Evolutionary conservation across 164 flowering plant species (phyloP), one percentile per base, ranked within the genome.

Genomic region (Umbilicus rupestris): DNA sequence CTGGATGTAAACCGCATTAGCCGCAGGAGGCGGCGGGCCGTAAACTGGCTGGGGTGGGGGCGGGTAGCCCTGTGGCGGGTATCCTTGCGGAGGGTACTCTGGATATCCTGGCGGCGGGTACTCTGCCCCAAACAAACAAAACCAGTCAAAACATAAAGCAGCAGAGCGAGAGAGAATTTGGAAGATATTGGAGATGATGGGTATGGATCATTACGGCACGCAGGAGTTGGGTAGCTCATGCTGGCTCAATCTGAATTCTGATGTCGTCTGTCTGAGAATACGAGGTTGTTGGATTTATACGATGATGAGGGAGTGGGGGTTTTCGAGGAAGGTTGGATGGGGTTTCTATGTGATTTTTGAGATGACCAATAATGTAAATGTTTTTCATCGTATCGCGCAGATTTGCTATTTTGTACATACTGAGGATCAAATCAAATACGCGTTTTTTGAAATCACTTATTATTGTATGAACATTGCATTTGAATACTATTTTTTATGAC

Each of bases 11-110:
- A 33, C 3, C 1, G 19, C 52, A 47, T 19, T 19, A 50, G 58
- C 3, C 0, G 60, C 33, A 10, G 31, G 60, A 55, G 60, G 60
- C 12, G 60, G 60, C 1, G 60, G 33, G 29, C 60, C 60, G 31
- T 55, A 55, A 3, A 17, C 60, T 29, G 60, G 60, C 12, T 26
- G 60, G 5, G 31, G 17, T 19, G n/a, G n/a, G n/a, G 60, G 60
- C 31, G 60, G 60, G 60, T 55, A 55, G 14, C 58, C 58, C 11
- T 16, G 58, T 3, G 28, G 58, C 24, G 58, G 58, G 58, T 50
- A 50, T 3, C 52, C 52, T 19, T 47, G 58, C 1, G 55, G 7
- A 0, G 55, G 49, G 17, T 45, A 45, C 49, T 45, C 5, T 5
- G 20, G 52, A 2, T 47, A 22, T 47, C 58, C 58, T 6, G 58